phyloP scores from a whole-genome alignment of 2,329 filamentous ascomycete species.

The Sclerotinia glacialis region DNA sequence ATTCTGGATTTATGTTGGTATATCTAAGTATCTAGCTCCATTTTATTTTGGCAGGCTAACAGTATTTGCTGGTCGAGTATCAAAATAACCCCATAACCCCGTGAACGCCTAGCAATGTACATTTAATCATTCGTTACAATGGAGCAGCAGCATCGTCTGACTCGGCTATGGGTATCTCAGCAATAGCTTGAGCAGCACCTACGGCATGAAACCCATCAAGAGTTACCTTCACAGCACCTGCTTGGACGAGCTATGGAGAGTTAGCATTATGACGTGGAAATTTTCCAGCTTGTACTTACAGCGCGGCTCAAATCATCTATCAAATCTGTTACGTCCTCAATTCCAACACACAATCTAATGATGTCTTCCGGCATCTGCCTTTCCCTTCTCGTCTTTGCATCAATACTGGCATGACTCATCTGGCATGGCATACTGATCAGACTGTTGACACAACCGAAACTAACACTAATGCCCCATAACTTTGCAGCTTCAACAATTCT shows the following conservation, averaged over 20 bases:
- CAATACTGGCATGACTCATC: slow-evolving; percentile 99
- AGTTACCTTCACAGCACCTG: slow-evolving; percentile 84
- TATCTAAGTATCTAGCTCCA: slow-evolving; percentile 14
- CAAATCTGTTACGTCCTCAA: slow-evolving; percentile 87
- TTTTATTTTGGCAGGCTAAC: neutral
- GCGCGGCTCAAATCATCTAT: slow-evolving; percentile 90
- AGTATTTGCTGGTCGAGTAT: slow-evolving; percentile 17
- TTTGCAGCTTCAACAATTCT: slow-evolving; percentile 90
- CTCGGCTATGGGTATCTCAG: slow-evolving; percentile 35
- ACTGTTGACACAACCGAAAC: slow-evolving; percentile 97
- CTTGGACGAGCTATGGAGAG: slow-evolving; percentile 72
- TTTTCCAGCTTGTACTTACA: slow-evolving; percentile 55
- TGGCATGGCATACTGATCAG: slow-evolving; percentile 99
- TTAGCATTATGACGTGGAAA: slow-evolving; percentile 28
- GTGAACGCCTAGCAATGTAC: slow-evolving; percentile 28
- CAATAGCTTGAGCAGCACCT: slow-evolving; percentile 31
- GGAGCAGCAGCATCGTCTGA: slow-evolving; percentile 34
- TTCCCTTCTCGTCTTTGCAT: slow-evolving; percentile 86
- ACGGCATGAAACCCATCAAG: slow-evolving; percentile 75
- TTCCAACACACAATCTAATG: slow-evolving; percentile 91
- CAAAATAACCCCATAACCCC: slow-evolving; percentile 6
- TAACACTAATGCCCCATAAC: slow-evolving; percentile 93
- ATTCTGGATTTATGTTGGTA: slow-evolving; percentile 3
- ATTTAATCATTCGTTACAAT: slow-evolving; percentile 21
- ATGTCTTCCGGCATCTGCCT: slow-evolving; percentile 95